Evolutionary conservation across 352 stramenopile genomes (phyloP), one percentile per base, ranked within the genome.

Genomic region (Thalassiosira hispida): DNA sequence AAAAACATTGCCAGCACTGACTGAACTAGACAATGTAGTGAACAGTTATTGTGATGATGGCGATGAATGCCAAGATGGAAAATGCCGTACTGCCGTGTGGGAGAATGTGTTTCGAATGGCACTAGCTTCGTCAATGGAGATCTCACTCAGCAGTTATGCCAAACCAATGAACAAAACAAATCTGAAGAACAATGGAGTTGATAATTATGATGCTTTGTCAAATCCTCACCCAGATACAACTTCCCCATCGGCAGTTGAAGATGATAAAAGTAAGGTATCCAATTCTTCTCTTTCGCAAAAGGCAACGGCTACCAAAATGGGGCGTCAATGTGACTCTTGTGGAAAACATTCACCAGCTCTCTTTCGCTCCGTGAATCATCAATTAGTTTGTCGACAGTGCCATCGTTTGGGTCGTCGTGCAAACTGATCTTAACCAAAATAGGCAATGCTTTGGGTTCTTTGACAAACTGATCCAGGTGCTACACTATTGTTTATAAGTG

Each of bases 11-110:
- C 29, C 22, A 61, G 53, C 20, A 35, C 40, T 46, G 20, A 12
- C 16, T 61, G 33, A 64, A 31, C 22, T 38, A 20, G 20, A 22
- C 20, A 35, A 47, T 20, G 14, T 69, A 47, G 20, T 14, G 38
- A 64, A 61, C 4, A 33, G 12, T 27, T 64, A 49, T 35, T 89
- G 79, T 35, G 40, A 72, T 11, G 60, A 88, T 63, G 76, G 69
- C 55, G 52, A 81, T 12, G 3, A 64, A 29, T 71, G 52, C 25
- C 25, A 59, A 35, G 60, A 81, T 61, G 74, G 64, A 11, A 35
- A 44, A 57, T 89, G 82, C 51, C 44, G 79, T 4, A 89, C 82
- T 44, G 20, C 68, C 14, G 65, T 33, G 11, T 91, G 85, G 85
- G 74, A 90, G 59, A 65, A 46, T 65, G 76, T 65, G 4, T 90